Percentiles rank a stretch among this genome's conserved stretches.
phyloP scores from a whole-genome alignment of 2,329 filamentous ascomycete genomes.

The Fonsecaea erecta region DNA sequence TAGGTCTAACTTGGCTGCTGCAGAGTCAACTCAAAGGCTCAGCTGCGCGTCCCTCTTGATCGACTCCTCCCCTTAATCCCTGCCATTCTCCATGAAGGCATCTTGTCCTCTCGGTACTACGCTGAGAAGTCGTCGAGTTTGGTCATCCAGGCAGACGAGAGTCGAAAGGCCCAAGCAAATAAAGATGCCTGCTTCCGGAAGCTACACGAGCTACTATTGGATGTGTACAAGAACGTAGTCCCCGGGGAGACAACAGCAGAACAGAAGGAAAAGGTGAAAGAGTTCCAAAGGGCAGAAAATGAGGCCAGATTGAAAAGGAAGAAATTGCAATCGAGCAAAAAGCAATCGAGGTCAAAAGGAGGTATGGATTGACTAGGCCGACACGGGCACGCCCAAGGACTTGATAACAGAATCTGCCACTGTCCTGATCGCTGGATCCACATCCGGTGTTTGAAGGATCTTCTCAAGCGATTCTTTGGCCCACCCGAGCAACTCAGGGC shows the following conservation, averaged over 20 bases:
- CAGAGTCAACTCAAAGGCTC: conserved; percentile 70
- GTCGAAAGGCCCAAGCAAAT: conserved; percentile 65
- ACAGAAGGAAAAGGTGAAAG: conserved; percentile 60
- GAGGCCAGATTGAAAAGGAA: conserved; percentile 62
- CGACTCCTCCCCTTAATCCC: conserved; percentile 61
- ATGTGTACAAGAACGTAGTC: conserved; percentile 56
- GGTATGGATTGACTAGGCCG: conserved; percentile 27
- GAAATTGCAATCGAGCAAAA: conserved; percentile 66
- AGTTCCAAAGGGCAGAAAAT: conserved; percentile 62
- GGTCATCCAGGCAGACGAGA: conserved; percentile 67
- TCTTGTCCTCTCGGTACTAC: conserved; percentile 61
- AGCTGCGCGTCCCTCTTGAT: conserved; percentile 61
- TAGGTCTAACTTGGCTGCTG: conserved; percentile 8
- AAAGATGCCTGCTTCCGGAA: conserved; percentile 63
- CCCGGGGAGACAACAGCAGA: conserved; percentile 65
- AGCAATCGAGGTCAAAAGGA: conserved; percentile 47
- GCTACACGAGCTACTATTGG: conserved; percentile 59
- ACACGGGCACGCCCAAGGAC: conserved; percentile 11
- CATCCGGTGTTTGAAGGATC: conserved; percentile 49
- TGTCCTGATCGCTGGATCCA: conserved; percentile 59
- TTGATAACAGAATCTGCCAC: conserved; percentile 49
- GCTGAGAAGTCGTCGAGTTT: conserved; percentile 59
- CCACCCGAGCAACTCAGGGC: conserved; percentile 52
- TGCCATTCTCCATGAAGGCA: conserved; percentile 55
- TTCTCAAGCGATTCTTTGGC: conserved; percentile 55